A percentile compares a stretch with the other conserved stretches of the same genome.
Conservation (phyloP, 2,329 filamentous ascomycete genomes). For the Thelonectria blattea region DNA sequence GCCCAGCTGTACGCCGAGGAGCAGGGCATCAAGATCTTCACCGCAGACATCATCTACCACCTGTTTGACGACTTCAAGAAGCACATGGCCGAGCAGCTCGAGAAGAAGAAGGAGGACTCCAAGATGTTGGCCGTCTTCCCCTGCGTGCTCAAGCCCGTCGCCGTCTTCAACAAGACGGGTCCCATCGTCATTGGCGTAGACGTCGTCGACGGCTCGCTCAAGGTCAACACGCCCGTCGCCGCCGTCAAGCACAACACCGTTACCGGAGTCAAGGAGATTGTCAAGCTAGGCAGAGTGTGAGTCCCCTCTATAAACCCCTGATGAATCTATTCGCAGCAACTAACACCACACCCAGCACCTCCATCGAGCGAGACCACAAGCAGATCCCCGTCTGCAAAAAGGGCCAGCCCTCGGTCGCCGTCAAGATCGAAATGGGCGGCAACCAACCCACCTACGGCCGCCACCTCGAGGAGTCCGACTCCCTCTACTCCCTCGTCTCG, state of each 20-base stretch:
- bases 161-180: conserved; percentile 97
- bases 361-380: conserved; percentile 98
- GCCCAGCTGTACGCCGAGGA: conserved; percentile 90
- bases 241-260: conserved; percentile 81
- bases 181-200: conserved; percentile 97
- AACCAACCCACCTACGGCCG: conserved; percentile 95
- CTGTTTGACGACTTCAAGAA: conserved; percentile 96
- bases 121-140: conserved; percentile 98
- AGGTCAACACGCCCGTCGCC: conserved; percentile 87
- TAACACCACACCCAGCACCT: conserved; percentile 67
- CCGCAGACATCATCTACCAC: conserved; percentile 98
- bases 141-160: conserved; percentile 86
- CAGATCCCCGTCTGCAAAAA: conserved; percentile 90
- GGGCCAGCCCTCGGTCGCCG: conserved; percentile 93
- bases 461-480: conserved; percentile 91
- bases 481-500: conserved; percentile 86
- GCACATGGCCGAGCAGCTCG: conserved; percentile 86
- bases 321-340: too few species aligned
- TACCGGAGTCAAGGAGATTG: conserved; percentile 82
- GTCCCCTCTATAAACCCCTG: too few species aligned
- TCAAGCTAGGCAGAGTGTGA: conserved; percentile 91
- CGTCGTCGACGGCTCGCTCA: conserved; percentile 87
- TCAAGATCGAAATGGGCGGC: conserved; percentile 94
- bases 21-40: conserved; percentile 96
- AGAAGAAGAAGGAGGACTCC: conserved; percentile 94